Evolutionary conservation across 2,329 filamentous ascomycete species (phyloP).

Genomic region (Bipolaris sorokiniana): DNA sequence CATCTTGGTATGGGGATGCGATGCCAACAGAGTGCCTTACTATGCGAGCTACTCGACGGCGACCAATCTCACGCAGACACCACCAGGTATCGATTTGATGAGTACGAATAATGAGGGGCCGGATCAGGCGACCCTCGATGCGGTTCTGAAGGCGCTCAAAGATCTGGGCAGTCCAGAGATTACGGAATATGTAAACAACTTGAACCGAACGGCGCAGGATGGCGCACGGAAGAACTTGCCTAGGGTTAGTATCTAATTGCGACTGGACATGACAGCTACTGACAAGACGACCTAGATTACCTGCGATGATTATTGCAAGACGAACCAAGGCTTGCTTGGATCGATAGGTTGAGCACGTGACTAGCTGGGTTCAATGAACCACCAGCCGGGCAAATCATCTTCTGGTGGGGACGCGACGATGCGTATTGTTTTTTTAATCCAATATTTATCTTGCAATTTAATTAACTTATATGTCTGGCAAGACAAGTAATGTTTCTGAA

Average conservation of each 20-base stretch:
- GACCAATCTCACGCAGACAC: slow-evolving; percentile 13
- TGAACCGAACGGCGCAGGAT: slow-evolving; percentile 19
- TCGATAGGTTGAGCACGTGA: background rate
- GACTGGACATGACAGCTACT: background rate
- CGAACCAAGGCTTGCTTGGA: slow-evolving; percentile 17
- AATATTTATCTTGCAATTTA: background rate
- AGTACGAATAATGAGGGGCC: slow-evolving; percentile 11
- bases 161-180: slow-evolving; percentile 15
- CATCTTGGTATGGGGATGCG: slow-evolving; percentile 28
- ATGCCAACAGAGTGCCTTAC: slow-evolving; percentile 14
- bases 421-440: background rate
- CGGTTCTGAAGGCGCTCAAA: slow-evolving; percentile 9
- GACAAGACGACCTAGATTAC: background rate
- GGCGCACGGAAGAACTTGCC: slow-evolving; percentile 12
- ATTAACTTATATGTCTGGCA: background rate
- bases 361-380: background rate
- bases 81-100: slow-evolving; percentile 25
- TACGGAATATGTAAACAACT: background rate
- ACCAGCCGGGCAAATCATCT: background rate
- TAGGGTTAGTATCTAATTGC: background rate
- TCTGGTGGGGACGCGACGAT: background rate
- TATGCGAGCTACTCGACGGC: slow-evolving; percentile 23
- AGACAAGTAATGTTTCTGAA: background rate
- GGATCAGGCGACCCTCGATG: slow-evolving; percentile 16
- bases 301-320: slow-evolving; percentile 27